These are phyloP conservation scores for Apiotrichum montevideense DNA, from an alignment of 1,284 basidiomycete genomes.

Conservation along the genomic window DNA sequence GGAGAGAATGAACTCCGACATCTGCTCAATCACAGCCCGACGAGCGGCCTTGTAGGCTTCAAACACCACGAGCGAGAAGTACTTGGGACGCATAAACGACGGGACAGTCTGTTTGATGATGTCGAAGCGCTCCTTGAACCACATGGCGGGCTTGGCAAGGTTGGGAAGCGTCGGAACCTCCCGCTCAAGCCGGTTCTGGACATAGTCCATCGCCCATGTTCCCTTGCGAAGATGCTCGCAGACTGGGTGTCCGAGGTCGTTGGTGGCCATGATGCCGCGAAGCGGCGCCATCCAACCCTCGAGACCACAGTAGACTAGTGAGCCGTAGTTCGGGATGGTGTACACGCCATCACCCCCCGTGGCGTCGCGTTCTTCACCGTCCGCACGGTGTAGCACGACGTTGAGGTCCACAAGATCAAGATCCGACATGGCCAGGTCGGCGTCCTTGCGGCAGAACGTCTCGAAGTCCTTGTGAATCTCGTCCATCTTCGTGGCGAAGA, in stretches of 20 bases:
- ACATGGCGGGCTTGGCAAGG: slow-evolving; percentile 63
- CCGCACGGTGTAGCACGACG: slow-evolving; percentile 70
- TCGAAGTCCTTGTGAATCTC: slow-evolving; percentile 61
- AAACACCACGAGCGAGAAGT: slow-evolving; percentile 81
- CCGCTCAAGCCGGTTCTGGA: slow-evolving; percentile 59
- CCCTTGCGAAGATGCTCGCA: slow-evolving; percentile 80
- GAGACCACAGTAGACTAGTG: slow-evolving; percentile 78
- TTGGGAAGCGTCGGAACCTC: slow-evolving; percentile 53
- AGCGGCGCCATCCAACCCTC: slow-evolving; percentile 94
- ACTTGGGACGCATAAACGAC: slow-evolving; percentile 84
- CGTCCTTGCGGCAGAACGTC: slow-evolving; percentile 60
- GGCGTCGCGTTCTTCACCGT: slow-evolving; percentile 83
- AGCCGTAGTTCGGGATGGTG: slow-evolving; percentile 64
- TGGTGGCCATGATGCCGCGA: slow-evolving; percentile 70
- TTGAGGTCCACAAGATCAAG: slow-evolving; percentile 85
- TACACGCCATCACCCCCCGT: slow-evolving; percentile 67
- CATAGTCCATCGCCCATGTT: slow-evolving; percentile 83
- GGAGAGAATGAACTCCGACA: slow-evolving; percentile 71
- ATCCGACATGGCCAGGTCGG: slow-evolving; percentile 62
- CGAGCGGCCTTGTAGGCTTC: slow-evolving; percentile 86
- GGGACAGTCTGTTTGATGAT: slow-evolving; percentile 66
- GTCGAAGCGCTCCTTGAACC: slow-evolving; percentile 79
- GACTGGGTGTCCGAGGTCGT: slow-evolving; percentile 85
- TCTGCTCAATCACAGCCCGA: slow-evolving; percentile 71
- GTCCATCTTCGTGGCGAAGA: slow-evolving; percentile 73